A percentile compares a stretch with the other conserved stretches of the same genome.
Evolutionary conservation across 768 basidiomycete species (phyloP).

Genomic region (Phaeolepiota aurea): DNA sequence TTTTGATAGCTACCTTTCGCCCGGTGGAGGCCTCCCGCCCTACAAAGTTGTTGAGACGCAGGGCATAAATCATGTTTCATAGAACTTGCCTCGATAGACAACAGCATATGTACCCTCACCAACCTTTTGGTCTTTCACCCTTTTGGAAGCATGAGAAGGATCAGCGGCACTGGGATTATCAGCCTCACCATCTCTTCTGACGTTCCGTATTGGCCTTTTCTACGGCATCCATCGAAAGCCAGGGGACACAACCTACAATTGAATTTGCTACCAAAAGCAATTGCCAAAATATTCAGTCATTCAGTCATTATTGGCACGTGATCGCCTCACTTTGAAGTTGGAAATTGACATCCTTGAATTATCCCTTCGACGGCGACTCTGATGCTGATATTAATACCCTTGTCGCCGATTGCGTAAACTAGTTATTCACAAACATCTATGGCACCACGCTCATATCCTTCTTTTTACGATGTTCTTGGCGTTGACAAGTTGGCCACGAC

Average conservation of each 20-base stretch:
- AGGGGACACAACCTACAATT: too few relatives aligned
- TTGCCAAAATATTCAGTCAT: too few relatives aligned
- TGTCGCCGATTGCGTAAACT: background rate
- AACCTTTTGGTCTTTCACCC: constrained; percentile 76
- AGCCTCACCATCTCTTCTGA: constrained; percentile 56
- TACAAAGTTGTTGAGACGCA: constrained; percentile 18
- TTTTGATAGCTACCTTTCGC: constrained; percentile 93
- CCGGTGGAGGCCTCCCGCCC: constrained; percentile 70
- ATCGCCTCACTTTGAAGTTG: background rate
- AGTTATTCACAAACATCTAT: constrained; percentile 5
- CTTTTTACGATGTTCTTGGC: constrained; percentile 36
- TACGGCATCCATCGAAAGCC: constrained; percentile 76
- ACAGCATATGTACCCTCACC: constrained; percentile 95
- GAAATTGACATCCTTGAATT: too few relatives aligned
- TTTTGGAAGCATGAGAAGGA: constrained; percentile 16
- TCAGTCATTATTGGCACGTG: background rate
- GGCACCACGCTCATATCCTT: constrained; percentile 10
- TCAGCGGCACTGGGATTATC: background rate
- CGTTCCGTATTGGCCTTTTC: constrained; percentile 70
- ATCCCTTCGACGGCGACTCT: too few relatives aligned
- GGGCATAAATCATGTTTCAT: background rate
- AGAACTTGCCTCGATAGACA: constrained; percentile 76
- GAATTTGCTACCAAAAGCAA: too few relatives aligned
- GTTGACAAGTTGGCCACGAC: constrained; percentile 33
- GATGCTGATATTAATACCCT: too few relatives aligned